Base-by-base conservation (phyloP, 2,329 filamentous ascomycete species). In the Penicillium sp. region DNA sequence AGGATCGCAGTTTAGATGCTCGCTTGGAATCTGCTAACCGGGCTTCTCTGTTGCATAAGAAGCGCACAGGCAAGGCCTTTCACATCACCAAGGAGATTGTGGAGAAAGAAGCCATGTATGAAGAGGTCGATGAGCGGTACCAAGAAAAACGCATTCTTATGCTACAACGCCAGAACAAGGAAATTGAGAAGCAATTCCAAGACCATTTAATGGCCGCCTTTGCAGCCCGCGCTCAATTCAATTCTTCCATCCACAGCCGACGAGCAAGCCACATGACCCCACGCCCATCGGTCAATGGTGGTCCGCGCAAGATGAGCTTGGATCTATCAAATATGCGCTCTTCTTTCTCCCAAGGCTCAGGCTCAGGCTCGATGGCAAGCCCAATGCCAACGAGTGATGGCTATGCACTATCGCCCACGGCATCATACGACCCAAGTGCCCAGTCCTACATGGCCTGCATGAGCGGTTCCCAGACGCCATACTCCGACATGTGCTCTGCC, bases 101-200 rank as follows among this genome's bases (percentile, higher is more conserved):
- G 12, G 75, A 86, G 58, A 89, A 88, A 55, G 90, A 95, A 66
- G 88, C 94, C 66, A 95, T 95, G 88, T 96, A 96, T 64, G 89
- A 95, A 63, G 90, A 95, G 68, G 87, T 95, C 63, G 89, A 95
- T 46, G 87, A 95, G 58, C 86, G 90, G 49, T 69, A 69, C 43
- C 66, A 69, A 48, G 66, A 69, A 45, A 70, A 69, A 49, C 64
- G 67, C 29, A 64, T 67, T 37, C 64, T 62, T n/a, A 66, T 69
- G 60, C 58, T 70, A 42, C 65, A 69, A 35, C 64, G 61, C 4
- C 67, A 70, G 54, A 69, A 65, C 51, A 56, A 62, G 57, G 62
- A 68, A 52, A 63, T 70, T 42, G 64, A 70, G 51, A 61, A 63
- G 43, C 64, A 69, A 40, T 66, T 70, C 47, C 61, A 67, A 32